phyloP scores from a whole-genome alignment of 345 rosid species.

The Viola odorata region DNA sequence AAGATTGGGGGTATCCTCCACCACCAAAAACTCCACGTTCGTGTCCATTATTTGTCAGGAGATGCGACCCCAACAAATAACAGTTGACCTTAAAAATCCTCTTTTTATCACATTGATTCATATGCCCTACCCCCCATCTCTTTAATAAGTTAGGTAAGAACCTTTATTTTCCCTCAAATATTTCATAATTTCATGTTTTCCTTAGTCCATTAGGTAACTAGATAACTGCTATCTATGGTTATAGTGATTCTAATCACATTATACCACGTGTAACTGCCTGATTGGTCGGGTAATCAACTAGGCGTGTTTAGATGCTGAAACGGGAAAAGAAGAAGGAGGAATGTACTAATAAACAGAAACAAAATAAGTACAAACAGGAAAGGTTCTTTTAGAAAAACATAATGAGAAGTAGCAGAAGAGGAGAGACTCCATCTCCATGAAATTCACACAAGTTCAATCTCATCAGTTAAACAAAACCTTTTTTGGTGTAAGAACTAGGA shows the following conservation, averaged over 20 bases:
- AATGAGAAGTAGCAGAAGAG: constrained; percentile 12
- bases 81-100: constrained; percentile 12
- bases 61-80: constrained; percentile 19
- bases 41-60: constrained; percentile 9
- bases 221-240: no score
- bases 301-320: no score
- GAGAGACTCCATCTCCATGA: constrained; percentile 5
- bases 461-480: constrained; percentile 17
- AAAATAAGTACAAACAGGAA: neutral
- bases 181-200: no score
- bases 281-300: no score
- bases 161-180: no score
- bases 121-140: neutral
- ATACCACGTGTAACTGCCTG: no score
- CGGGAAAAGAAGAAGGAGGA: no score
- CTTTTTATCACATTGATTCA: constrained; percentile 8
- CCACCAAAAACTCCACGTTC: constrained; percentile 2
- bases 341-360: neutral
- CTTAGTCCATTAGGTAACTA: no score
- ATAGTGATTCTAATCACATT: no score
- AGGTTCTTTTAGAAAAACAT: constrained; percentile 5
- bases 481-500: constrained; percentile 7
- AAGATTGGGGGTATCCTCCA: neutral
- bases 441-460: constrained; percentile 23
- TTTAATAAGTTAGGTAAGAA: no score